Conservation (phyloP, 1,284 basidiomycete genomes). For the Lignosus rhinocerotis region DNA sequence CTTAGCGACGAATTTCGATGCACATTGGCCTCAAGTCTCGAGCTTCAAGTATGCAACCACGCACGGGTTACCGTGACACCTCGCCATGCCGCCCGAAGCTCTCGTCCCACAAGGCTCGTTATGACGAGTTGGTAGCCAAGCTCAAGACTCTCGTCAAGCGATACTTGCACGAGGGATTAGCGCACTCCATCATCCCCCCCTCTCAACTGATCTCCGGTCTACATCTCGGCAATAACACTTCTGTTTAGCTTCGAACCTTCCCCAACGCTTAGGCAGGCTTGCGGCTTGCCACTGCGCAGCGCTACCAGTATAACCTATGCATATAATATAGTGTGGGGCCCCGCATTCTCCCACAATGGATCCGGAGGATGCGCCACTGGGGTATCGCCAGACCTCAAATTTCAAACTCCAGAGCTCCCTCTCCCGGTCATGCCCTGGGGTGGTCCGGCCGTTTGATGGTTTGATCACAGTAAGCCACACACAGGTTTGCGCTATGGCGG, state of each 20-base stretch:
- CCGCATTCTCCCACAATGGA: background rate
- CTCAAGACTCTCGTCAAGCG: too few relatives aligned
- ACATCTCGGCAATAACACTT: slow-evolving; percentile 4
- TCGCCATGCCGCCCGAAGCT: too few relatives aligned
- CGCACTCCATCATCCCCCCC: too few relatives aligned
- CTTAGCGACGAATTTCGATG: too few relatives aligned
- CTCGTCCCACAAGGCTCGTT: too few relatives aligned
- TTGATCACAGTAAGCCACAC: too few relatives aligned
- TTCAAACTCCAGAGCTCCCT: background rate
- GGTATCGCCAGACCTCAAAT: background rate
- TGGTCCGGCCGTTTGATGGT: background rate
- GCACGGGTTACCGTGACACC: too few relatives aligned
- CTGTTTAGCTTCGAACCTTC: background rate
- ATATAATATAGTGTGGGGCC: slow-evolving; percentile 1
- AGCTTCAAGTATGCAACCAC: too few relatives aligned
- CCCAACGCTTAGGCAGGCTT: background rate
- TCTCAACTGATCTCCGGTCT: background rate
- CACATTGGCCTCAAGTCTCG: too few relatives aligned
- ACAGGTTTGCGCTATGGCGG: background rate
- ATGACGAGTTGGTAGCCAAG: too few relatives aligned
- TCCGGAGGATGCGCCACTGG: background rate
- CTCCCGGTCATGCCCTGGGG: too few relatives aligned
- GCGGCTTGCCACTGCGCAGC: background rate
- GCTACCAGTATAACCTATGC: background rate
- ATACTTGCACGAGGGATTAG: too few relatives aligned